Evolutionary conservation across 2,329 filamentous ascomycete genomes (phyloP).

Genomic region (Aspergillus transmontanensis): DNA sequence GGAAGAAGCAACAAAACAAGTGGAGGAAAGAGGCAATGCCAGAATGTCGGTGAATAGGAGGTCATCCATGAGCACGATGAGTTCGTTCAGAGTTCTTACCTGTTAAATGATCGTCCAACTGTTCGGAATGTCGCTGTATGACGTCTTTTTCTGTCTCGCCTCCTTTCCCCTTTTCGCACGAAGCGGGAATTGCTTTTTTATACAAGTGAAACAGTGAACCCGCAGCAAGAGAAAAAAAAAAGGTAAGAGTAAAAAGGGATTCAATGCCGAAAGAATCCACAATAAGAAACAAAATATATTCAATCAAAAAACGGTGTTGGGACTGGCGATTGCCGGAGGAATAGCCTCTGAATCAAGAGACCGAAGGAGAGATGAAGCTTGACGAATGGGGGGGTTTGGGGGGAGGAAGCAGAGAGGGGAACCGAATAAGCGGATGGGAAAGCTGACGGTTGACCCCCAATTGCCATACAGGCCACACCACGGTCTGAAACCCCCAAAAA

Average conservation of each 20-base stretch:
- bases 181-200: slow-evolving; percentile 16
- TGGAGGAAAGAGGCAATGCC: slow-evolving; percentile 15
- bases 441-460: slow-evolving; percentile 24
- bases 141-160: slow-evolving; percentile 14
- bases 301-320: slow-evolving; percentile 16
- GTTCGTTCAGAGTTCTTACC: slow-evolving; percentile 11
- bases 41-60: slow-evolving; percentile 1
- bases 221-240: neutral
- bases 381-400: slow-evolving; percentile 14
- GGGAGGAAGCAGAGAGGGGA: slow-evolving; percentile 21
- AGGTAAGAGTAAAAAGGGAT: slow-evolving; percentile 5
- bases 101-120: slow-evolving; percentile 17
- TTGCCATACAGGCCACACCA: slow-evolving; percentile 22
- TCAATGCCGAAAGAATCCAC: neutral
- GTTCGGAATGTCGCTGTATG: slow-evolving; percentile 16
- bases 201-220: slow-evolving; percentile 1
- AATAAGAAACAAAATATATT: slow-evolving; percentile 17
- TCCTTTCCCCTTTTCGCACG: slow-evolving; percentile 20
- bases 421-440: slow-evolving; percentile 27
- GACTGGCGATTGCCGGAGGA: slow-evolving; percentile 9
- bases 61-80: neutral
- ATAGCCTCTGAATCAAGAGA: slow-evolving; percentile 5
- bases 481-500: slow-evolving; percentile 16
- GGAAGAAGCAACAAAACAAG: slow-evolving; percentile 13
- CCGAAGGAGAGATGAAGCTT: slow-evolving; percentile 25